A percentile compares a stretch with the other conserved stretches of the same genome.
phyloP scores from a whole-genome alignment of 495 filamentous ascomycete species.

The Melanomma pulvis-pyrius region DNA sequence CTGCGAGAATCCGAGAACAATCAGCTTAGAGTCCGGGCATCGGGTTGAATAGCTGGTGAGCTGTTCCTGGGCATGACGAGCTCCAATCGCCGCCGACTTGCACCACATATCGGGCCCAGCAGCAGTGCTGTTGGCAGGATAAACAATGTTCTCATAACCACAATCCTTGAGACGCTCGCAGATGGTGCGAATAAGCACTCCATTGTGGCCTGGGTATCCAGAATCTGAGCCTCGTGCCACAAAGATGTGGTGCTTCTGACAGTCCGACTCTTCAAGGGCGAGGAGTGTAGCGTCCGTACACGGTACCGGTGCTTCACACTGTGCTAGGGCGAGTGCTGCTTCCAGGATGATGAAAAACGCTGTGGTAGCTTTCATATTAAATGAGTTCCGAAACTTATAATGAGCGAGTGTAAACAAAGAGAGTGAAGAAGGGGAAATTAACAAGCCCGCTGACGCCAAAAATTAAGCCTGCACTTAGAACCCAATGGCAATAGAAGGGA shows the following conservation, averaged over 20 bases:
- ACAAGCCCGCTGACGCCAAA: too few relatives aligned
- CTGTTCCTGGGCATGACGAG: conserved; percentile 16
- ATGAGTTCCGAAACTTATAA: too few relatives aligned
- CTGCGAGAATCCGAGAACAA: conserved; percentile 29
- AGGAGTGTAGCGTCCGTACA: neutral
- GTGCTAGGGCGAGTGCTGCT: neutral
- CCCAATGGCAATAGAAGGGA: too few relatives aligned
- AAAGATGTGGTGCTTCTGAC: conserved; percentile 14
- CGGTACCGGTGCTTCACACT: neutral
- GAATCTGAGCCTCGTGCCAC: conserved; percentile 30
- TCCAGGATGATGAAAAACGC: neutral
- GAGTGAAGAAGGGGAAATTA: too few relatives aligned
- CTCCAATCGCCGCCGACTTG: conserved; percentile 25
- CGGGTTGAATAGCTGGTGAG: conserved; percentile 21
- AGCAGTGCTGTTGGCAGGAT: conserved; percentile 15
- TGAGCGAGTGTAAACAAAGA: too few relatives aligned
- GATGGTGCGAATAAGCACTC: conserved; percentile 7
- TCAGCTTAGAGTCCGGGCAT: conserved; percentile 34
- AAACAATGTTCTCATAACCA: conserved; percentile 32
- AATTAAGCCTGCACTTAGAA: too few relatives aligned
- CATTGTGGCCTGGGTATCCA: conserved; percentile 24
- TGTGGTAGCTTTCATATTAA: neutral
- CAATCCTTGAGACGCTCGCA: conserved; percentile 21
- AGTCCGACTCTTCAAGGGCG: neutral
- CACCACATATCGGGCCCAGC: conserved; percentile 17